Conservation (phyloP, 345 rosid species). For the Cardiospermum halicacabum region DNA sequence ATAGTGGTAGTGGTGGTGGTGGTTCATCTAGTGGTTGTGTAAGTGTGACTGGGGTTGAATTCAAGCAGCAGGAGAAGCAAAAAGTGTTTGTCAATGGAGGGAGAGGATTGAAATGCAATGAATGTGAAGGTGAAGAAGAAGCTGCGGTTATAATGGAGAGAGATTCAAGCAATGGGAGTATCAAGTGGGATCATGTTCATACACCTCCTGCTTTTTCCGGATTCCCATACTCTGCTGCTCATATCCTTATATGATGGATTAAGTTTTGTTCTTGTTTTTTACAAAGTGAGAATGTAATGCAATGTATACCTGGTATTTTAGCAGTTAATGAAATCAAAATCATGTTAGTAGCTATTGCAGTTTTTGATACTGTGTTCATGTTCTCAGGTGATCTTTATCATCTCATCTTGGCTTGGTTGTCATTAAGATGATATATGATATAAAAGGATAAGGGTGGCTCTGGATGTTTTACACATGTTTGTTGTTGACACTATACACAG, state of each 20-base stretch:
- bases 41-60: constrained; percentile 18
- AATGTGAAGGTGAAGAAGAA: constrained; percentile 25
- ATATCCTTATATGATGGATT: constrained; percentile 15
- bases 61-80: background rate
- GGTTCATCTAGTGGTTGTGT: constrained; percentile 23
- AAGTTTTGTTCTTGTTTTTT: background rate
- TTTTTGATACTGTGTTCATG: no score
- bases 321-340: background rate
- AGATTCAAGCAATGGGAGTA: constrained; percentile 14
- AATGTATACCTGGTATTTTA: no score
- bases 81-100: constrained; percentile 20
- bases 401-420: no score
- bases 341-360: no score
- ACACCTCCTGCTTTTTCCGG: constrained; percentile 28
- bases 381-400: no score
- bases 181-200: constrained; percentile 28
- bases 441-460: no score
- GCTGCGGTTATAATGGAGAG: constrained; percentile 27
- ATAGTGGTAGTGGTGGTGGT: constrained; percentile 16
- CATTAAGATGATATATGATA: no score
- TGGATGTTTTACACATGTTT: no score
- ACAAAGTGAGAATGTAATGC: background rate
- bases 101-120: constrained; percentile 11
- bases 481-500: no score
- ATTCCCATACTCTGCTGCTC: constrained; percentile 27